Base-by-base conservation (phyloP, 805 yeast species). In the Candida nanaspora region DNA sequence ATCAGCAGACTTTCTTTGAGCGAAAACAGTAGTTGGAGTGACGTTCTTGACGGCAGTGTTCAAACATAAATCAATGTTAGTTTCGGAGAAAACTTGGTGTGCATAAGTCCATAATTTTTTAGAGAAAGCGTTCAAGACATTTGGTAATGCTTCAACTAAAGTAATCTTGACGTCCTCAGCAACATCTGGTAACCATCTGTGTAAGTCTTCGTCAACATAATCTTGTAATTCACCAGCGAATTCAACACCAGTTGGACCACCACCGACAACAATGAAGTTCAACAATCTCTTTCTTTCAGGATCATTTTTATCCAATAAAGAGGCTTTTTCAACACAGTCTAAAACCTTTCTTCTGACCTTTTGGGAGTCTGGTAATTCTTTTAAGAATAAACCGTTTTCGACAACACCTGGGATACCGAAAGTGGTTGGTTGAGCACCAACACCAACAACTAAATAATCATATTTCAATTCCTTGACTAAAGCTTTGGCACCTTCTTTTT, bases 201-300 rank as follows among this genome's bases (percentile, higher is more conserved):
- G 59, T 58, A 73, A 65, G 55, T 73, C 78, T 58, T 72, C 76
- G 57, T 72, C 78, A 42, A 73, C 67, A 63, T 72, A 73, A 56
- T 73, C 78, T 57, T 72, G 76, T 47, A 73, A 53, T 53, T 73
- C 78, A 51, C 76, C 78, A 41, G 78, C 78, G 40, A 70, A 71
- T 52, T 73, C 78, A 43, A 73, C 78, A 59, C 78, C 78, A 38
- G 78, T 73, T 52, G 78, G 78, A 45, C 78, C 78, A 57, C 78
- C 78, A 49, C 78, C 78, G 50, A 76, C 73, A 40, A 73, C 76
- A 41, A 73, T 71, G 47, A 72, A 65, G 27, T 73, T 66, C 50
- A 73, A 63, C 48, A 73, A 65, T 61, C 77, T 65, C 60, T 66
- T 66, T 62, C 78, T 66, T 52, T 72, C 77, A 16, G 72, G 64